Conservation (phyloP, 2,329 filamentous ascomycete species). For the Gaeumannomyces sp. region DNA sequence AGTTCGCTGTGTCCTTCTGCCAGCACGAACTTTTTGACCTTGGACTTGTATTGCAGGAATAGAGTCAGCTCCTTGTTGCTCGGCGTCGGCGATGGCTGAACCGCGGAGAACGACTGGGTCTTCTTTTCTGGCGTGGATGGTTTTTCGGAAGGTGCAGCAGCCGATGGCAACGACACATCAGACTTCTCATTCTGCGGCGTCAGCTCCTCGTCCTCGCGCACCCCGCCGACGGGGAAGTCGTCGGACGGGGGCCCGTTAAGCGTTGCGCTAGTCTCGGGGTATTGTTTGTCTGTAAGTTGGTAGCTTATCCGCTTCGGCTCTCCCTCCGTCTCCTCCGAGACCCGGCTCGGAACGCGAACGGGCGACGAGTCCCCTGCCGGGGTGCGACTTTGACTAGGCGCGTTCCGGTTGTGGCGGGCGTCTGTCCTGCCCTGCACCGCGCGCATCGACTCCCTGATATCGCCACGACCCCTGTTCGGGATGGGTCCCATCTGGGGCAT, state of each 20-base stretch:
- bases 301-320: too few species aligned
- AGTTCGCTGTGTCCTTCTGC: slow-evolving; percentile 78
- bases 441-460: slow-evolving; percentile 78
- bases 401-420: slow-evolving; percentile 38
- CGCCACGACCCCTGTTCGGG: slow-evolving; percentile 73
- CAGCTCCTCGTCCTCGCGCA: slow-evolving; percentile 22
- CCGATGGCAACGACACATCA: neutral
- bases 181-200: slow-evolving; percentile 1
- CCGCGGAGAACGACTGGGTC: slow-evolving; percentile 49
- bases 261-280: slow-evolving; percentile 47
- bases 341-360: slow-evolving; percentile 49
- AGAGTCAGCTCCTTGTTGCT: slow-evolving; percentile 82
- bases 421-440: slow-evolving; percentile 47
- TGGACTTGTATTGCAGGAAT: slow-evolving; percentile 93
- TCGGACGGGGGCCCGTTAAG: slow-evolving; percentile 52
- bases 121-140: slow-evolving; percentile 15
- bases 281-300: slow-evolving; percentile 16
- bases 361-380: slow-evolving; percentile 51
- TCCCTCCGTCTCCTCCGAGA: slow-evolving; percentile 49
- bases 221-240: slow-evolving; percentile 30
- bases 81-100: slow-evolving; percentile 59
- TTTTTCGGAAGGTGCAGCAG: neutral
- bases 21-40: slow-evolving; percentile 92
- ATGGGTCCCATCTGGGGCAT: slow-evolving; percentile 76
- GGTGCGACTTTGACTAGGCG: slow-evolving; percentile 30